A percentile compares a stretch with the other conserved stretches of the same genome.
phyloP scores from a whole-genome alignment of 2,329 filamentous ascomycete genomes.

The Cladophialophora carrionii region DNA sequence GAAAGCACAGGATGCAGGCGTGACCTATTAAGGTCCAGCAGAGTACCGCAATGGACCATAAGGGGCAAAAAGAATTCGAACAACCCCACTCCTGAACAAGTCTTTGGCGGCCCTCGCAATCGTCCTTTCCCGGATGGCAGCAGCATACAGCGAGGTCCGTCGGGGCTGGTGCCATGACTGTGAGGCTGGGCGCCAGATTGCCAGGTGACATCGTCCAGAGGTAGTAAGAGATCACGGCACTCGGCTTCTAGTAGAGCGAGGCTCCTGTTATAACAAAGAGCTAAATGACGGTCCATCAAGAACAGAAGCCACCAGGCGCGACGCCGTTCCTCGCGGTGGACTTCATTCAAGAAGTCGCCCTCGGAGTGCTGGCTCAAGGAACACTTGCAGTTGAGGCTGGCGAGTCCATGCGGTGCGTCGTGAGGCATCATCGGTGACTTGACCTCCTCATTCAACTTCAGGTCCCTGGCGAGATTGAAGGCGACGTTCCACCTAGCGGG shows the following conservation, averaged over 20 bases:
- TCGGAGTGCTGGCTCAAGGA: conserved; percentile 46
- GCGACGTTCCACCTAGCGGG: conserved; percentile 29
- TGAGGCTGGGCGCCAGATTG: conserved; percentile 40
- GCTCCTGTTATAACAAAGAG: conserved; percentile 53
- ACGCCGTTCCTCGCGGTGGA: conserved; percentile 53
- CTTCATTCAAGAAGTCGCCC: conserved; percentile 48
- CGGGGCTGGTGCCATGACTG: conserved; percentile 31
- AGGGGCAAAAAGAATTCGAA: conserved; percentile 58
- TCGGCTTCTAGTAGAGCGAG: conserved; percentile 54
- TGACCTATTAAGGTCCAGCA: conserved; percentile 54
- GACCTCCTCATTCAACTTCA: conserved; percentile 35
- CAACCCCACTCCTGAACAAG: conserved; percentile 50
- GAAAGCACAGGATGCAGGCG: conserved; percentile 51
- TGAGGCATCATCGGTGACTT: conserved; percentile 25
- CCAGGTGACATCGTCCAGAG: conserved; percentile 47
- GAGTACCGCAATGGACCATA: conserved; percentile 55
- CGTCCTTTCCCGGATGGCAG: conserved; percentile 29
- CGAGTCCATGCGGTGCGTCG: conserved; percentile 8
- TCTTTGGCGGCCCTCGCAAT: conserved; percentile 38
- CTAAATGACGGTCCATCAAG: conserved; percentile 53
- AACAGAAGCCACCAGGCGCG: conserved; percentile 56
- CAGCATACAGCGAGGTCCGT: conserved; percentile 46
- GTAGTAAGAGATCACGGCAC: conserved; percentile 49
- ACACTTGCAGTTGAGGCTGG: conserved; percentile 53
- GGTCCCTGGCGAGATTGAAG: conserved; percentile 34